Base-by-base conservation (phyloP, 768 basidiomycete species). In the Sutorius australiensis region DNA sequence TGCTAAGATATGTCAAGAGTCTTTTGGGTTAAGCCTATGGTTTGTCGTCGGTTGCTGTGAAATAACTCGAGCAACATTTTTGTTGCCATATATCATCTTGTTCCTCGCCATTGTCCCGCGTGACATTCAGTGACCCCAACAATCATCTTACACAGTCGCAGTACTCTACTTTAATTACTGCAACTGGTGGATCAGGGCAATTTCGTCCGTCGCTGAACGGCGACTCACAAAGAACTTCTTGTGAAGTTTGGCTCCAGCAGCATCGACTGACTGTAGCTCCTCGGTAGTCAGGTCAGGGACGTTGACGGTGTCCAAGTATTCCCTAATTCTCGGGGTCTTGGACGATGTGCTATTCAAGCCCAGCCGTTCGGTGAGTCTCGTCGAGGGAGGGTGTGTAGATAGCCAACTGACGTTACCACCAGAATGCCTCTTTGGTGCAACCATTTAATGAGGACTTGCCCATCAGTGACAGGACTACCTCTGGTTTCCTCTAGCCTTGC, bases 1-100 rank as follows among this genome's bases (percentile, higher is more conserved):
- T 91, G 51, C 63, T 91, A 57, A 80, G 73, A 65, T 91, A 91
- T 67, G 87, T 92, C 36, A 86, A 81, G 61, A 77, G 77, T 24
- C 69, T 89, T 10, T 67, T 89, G 55, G 79, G 83, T 46, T 88
- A 62, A 80, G 21, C n/a, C 19, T 21, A 24, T 46, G 21, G 17
- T 40, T 41, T 47, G 0, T 30, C 30, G 32, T 44, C 5, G n/a
- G 42, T 36, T 17, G 13, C 10, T 3, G 5, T 34, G 41, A 49
- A 43, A 43, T 34, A 21, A 32, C 17, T 51, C 10, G 30, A 48
- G 38, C 38, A 57, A 50, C 24, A 19, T 47, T 12, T 28, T n/a
- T 46, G 12, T 17, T 51, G 41, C 42, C 34, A 31, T 48, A 36
- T 27, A 31, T 39, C 16, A 37, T 41, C 21, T 53, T 39, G 19